Evolutionary conservation across 2,329 filamentous ascomycete genomes (phyloP).

Genomic region (Fusarium stilboides): DNA sequence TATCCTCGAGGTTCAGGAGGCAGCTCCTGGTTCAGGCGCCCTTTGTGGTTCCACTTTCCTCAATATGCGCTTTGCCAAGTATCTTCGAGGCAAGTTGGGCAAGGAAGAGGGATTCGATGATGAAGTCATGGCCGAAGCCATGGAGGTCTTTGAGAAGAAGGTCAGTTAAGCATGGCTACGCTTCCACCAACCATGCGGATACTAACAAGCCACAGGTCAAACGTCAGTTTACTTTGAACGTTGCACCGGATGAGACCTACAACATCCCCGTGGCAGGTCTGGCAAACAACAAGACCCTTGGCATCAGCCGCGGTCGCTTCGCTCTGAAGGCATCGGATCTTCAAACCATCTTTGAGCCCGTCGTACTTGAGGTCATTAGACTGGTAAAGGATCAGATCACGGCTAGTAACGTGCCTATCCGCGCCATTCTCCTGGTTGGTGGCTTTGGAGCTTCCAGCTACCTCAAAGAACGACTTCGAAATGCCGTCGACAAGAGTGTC

Average conservation of each 20-base stretch:
- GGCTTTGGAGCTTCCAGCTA: constrained; percentile 64
- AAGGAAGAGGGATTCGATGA: constrained; percentile 59
- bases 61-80: constrained; percentile 61
- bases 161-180: background rate
- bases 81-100: constrained; percentile 58
- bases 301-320: constrained; percentile 57
- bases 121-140: constrained; percentile 57
- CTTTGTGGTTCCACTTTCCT: constrained; percentile 64
- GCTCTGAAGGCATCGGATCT: constrained; percentile 58
- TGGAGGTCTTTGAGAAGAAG: constrained; percentile 60
- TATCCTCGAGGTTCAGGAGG: constrained; percentile 62
- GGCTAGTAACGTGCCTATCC: constrained; percentile 56
- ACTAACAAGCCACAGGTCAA: constrained; percentile 46
- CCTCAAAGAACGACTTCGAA: constrained; percentile 58
- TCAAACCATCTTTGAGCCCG: constrained; percentile 61
- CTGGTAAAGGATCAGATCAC: constrained; percentile 62
- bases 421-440: constrained; percentile 62
- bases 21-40: constrained; percentile 61
- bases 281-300: constrained; percentile 56
- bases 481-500: constrained; percentile 53
- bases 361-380: constrained; percentile 60
- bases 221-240: constrained; percentile 54
- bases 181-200: too few species aligned
- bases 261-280: constrained; percentile 59
- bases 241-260: constrained; percentile 54